phyloP scores from a whole-genome alignment of 768 basidiomycete species.

The Lactarius tabidus region DNA sequence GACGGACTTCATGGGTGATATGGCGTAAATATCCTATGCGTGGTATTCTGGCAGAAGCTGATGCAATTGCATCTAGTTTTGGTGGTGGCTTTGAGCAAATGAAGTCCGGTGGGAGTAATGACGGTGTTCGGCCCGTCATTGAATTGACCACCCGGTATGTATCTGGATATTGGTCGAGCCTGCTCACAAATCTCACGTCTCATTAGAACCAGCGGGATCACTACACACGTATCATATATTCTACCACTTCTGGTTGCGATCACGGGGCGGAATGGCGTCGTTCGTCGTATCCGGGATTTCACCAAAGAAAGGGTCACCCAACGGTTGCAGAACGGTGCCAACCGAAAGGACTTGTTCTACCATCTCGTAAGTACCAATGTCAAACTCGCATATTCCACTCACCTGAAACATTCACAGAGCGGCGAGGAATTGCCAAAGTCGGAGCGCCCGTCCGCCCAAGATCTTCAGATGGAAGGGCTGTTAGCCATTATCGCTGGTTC shows the following conservation, averaged over 20 bases:
- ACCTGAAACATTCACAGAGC: neutral
- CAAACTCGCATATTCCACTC: neutral
- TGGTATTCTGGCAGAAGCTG: neutral
- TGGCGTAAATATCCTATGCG: constrained; percentile 35
- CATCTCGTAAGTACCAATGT: constrained; percentile 33
- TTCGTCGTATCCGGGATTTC: neutral
- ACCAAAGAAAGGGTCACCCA: neutral
- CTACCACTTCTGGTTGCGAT: neutral
- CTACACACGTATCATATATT: constrained; percentile 5
- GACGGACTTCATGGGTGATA: constrained; percentile 47
- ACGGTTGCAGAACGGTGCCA: constrained; percentile 7
- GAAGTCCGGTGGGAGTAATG: constrained; percentile 21
- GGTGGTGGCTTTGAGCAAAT: constrained; percentile 31
- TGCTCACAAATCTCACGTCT: neutral
- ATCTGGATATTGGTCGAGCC: too few species aligned
- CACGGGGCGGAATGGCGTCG: neutral
- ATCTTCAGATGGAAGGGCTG: constrained; percentile 35
- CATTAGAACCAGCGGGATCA: neutral
- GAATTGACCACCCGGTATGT: neutral
- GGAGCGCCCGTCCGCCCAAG: constrained; percentile 1
- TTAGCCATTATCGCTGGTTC: constrained; percentile 42
- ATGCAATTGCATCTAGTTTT: constrained; percentile 24
- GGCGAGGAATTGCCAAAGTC: constrained; percentile 15
- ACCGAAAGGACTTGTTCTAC: constrained; percentile 37
- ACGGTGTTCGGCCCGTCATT: constrained; percentile 2